phyloP scores from a whole-genome alignment of 306 rosid genomes.

The Abrus precatorius region DNA sequence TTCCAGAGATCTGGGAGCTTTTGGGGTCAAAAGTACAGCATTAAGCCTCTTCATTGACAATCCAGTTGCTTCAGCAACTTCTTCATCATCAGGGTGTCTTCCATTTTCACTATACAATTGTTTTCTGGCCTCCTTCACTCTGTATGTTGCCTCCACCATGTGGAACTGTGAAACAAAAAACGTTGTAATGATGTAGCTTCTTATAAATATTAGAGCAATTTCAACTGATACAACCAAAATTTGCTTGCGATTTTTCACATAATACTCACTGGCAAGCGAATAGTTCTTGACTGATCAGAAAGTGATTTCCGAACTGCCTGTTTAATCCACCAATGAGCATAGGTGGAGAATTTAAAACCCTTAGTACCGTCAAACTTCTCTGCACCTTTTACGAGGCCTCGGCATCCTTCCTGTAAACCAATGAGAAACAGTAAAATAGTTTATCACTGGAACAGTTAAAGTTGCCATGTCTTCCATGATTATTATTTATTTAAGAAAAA shows the following conservation, averaged over 20 bases:
- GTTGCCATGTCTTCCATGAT: slow-evolving; percentile 22
- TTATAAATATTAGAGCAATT: slow-evolving; percentile 38
- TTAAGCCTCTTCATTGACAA: slow-evolving; percentile 90
- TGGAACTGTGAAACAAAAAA: slow-evolving; percentile 72
- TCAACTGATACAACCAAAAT: slow-evolving; percentile 30
- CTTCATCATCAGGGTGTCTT: slow-evolving; percentile 83
- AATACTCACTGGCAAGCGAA: slow-evolving; percentile 91
- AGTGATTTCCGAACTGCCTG: slow-evolving; percentile 91
- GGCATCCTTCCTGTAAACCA: slow-evolving; percentile 87
- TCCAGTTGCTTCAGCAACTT: slow-evolving; percentile 88
- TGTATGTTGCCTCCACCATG: slow-evolving; percentile 96
- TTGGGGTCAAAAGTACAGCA: slow-evolving; percentile 89
- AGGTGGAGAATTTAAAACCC: slow-evolving; percentile 98
- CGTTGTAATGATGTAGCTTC: slow-evolving; percentile 23
- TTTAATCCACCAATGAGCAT: slow-evolving; percentile 99
- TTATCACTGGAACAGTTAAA: slow-evolving; percentile 26
- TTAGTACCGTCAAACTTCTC: slow-evolving; percentile 96
- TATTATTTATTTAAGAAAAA: slow-evolving; percentile 22
- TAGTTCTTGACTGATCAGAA: slow-evolving; percentile 87
- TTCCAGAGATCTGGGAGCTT: slow-evolving; percentile 93
- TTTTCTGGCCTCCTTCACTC: slow-evolving; percentile 91
- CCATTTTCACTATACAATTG: slow-evolving; percentile 77
- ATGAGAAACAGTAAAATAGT: slow-evolving; percentile 25
- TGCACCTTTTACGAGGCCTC: slow-evolving; percentile 92
- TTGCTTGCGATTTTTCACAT: slow-evolving; percentile 24